Conservation (phyloP, 805 yeast genomes). For the Lipomyces mesembrius region DNA sequence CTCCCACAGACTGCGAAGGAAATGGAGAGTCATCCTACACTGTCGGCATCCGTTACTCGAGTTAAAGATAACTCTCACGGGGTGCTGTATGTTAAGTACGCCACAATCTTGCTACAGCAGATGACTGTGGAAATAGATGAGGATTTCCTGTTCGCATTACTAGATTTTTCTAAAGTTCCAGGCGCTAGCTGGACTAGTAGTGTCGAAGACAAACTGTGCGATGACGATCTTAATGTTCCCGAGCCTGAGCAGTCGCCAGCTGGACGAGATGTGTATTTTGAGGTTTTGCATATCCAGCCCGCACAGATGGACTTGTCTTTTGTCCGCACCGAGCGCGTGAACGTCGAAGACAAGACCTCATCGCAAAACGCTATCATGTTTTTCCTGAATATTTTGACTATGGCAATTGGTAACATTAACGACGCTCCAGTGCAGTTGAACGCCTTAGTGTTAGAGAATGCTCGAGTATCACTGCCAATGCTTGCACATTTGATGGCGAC, state of each 20-base stretch:
- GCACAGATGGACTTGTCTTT: slow-evolving; percentile 85
- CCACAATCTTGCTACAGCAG: slow-evolving; percentile 86
- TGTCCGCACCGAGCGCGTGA: slow-evolving; percentile 80
- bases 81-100: slow-evolving; percentile 85
- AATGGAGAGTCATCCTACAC: slow-evolving; percentile 85
- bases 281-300: slow-evolving; percentile 90
- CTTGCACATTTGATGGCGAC: slow-evolving; percentile 71
- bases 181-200: slow-evolving; percentile 74
- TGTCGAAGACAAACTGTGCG: slow-evolving; percentile 60
- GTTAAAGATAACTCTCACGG: slow-evolving; percentile 92
- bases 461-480: slow-evolving; percentile 80
- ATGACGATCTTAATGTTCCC: slow-evolving; percentile 67
- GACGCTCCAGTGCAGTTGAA: slow-evolving; percentile 94
- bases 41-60: slow-evolving; percentile 81
- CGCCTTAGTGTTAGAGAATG: slow-evolving; percentile 84
- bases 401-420: slow-evolving; percentile 96
- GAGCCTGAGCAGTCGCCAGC: slow-evolving; percentile 62
- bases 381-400: slow-evolving; percentile 82
- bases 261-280: slow-evolving; percentile 84
- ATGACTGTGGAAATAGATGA: slow-evolving; percentile 92
- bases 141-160: slow-evolving; percentile 79
- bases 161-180: slow-evolving; percentile 80
- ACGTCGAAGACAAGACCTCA: slow-evolving; percentile 64
- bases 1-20: slow-evolving; percentile 84
- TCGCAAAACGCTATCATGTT: slow-evolving; percentile 67